These are phyloP conservation scores for Vaccinium vitisidaea DNA, from an alignment of 148 eudicot genomes.

Conservation along the genomic window DNA sequence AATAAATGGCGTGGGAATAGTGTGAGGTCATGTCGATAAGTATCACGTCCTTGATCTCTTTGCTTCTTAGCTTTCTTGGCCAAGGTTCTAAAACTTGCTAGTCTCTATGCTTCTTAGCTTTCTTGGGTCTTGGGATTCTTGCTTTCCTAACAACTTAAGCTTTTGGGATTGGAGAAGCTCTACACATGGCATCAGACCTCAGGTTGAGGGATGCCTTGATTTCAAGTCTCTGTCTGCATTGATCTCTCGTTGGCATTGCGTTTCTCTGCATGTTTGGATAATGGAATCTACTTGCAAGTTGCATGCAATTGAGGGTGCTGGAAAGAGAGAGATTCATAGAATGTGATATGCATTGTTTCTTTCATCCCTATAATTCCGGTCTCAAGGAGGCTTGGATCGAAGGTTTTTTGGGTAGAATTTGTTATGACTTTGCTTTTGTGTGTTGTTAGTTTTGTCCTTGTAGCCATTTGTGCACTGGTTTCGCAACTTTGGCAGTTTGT, in stretches of 20 bases:
- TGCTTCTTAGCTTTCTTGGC: neutral
- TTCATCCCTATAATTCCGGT: neutral
- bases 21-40: neutral
- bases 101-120: neutral
- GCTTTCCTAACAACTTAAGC: neutral
- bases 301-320: neutral
- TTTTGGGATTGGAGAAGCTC: neutral
- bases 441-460: neutral
- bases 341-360: slow-evolving; percentile 1
- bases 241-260: neutral
- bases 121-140: neutral
- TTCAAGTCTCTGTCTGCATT: neutral
- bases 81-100: too few species aligned
- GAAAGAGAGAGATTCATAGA: neutral
- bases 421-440: neutral
- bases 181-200: neutral
- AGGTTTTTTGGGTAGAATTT: neutral
- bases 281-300: neutral
- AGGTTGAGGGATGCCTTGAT: neutral
- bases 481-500: neutral
- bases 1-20: neutral
- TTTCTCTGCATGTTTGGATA: neutral
- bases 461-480: neutral
- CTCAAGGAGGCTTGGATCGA: neutral
- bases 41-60: neutral